Conservation (phyloP, 805 yeast species). For the Yamadazyma olivae region DNA sequence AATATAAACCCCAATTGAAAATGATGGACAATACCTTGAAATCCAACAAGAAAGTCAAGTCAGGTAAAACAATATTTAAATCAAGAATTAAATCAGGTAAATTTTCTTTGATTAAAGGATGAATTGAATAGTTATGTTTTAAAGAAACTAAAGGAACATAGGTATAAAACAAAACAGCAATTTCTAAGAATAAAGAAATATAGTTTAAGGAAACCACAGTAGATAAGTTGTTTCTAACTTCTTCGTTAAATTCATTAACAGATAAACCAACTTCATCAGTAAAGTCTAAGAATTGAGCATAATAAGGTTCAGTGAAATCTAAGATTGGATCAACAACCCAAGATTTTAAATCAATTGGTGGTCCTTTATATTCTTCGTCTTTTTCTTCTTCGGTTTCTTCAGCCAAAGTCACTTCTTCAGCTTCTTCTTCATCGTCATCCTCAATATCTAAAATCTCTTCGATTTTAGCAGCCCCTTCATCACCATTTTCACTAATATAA, state of each 20-base stretch:
- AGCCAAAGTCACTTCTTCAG: slow-evolving; percentile 12
- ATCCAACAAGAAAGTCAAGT: slow-evolving; percentile 31
- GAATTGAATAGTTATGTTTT: slow-evolving; percentile 33
- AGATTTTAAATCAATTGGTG: slow-evolving; percentile 38
- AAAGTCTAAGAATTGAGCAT: slow-evolving; percentile 24
- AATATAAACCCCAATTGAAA: slow-evolving; percentile 37
- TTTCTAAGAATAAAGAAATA: slow-evolving; percentile 28
- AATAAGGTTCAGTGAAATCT: slow-evolving; percentile 22
- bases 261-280: slow-evolving; percentile 37
- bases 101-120: slow-evolving; percentile 33
- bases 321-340: slow-evolving; percentile 38
- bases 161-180: slow-evolving; percentile 26
- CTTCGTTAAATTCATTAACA: slow-evolving; percentile 31
- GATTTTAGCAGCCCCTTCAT: slow-evolving; percentile 18
- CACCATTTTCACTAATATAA: slow-evolving; percentile 22
- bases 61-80: slow-evolving; percentile 25
- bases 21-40: slow-evolving; percentile 29
- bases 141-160: slow-evolving; percentile 35
- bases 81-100: slow-evolving; percentile 12
- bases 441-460: slow-evolving; percentile 14
- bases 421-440: slow-evolving; percentile 23
- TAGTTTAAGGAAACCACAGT: slow-evolving; percentile 34
- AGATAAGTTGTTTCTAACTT: slow-evolving; percentile 38
- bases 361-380: slow-evolving; percentile 35
- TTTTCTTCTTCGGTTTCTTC: slow-evolving; percentile 21